These are phyloP conservation scores for Umbelopsis ramanniana DNA, from an alignment of 192 early-diverging fungal genomes.

Conservation along the genomic window DNA sequence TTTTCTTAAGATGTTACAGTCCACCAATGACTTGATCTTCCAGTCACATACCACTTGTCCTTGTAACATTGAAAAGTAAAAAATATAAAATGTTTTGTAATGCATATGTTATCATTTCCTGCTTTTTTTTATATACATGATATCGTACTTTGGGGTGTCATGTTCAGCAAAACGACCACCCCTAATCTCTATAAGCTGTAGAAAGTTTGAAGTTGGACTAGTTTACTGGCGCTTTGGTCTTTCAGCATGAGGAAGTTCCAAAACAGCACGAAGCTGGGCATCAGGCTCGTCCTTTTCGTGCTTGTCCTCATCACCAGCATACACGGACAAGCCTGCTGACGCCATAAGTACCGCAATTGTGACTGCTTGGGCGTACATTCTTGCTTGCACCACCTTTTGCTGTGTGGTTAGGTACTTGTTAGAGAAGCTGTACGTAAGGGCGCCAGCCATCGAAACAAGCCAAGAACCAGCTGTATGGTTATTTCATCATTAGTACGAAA, in stretches of 20 bases:
- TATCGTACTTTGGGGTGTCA: not conserved
- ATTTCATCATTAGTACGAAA: not conserved
- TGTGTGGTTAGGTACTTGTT: slow-evolving; percentile 54
- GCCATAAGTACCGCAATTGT: slow-evolving; percentile 65
- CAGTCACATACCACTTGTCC: too few relatives aligned
- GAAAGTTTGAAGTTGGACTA: not conserved
- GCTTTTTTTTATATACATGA: not conserved
- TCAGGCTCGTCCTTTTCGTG: slow-evolving; percentile 29
- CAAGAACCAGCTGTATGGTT: slow-evolving; percentile 39
- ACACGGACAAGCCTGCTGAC: slow-evolving; percentile 57
- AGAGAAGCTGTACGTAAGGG: slow-evolving; percentile 42
- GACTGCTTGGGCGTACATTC: slow-evolving; percentile 73
- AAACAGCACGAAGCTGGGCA: slow-evolving; percentile 35
- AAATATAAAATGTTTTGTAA: too few relatives aligned
- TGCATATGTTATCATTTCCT: too few relatives aligned
- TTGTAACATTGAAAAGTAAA: too few relatives aligned
- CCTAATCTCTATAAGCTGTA: not conserved
- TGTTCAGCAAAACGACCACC: not conserved
- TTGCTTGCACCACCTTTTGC: slow-evolving; percentile 73
- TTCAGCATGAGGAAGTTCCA: slow-evolving; percentile 34
- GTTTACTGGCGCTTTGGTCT: not conserved
- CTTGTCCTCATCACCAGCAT: slow-evolving; percentile 37
- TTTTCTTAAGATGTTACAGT: too few relatives aligned
- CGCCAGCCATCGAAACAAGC: slow-evolving; percentile 44
- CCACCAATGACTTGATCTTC: too few relatives aligned